A percentile compares a stretch with the other conserved stretches of the same genome.
Conservation (phyloP, 805 yeast genomes). For the Metschnikowia borealis region DNA sequence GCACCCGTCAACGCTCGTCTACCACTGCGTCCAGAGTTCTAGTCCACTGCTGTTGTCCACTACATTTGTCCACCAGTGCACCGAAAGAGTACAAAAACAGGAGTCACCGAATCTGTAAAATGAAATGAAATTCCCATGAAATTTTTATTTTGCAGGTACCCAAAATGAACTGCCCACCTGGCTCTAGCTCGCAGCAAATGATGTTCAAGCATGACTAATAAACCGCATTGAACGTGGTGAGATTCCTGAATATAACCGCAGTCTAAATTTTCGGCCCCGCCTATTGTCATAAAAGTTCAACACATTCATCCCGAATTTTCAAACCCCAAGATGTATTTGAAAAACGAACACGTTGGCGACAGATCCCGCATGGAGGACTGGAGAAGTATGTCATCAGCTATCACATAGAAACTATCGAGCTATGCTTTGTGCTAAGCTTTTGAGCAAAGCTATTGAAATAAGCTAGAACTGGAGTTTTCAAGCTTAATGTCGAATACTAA, state of each 20-base stretch:
- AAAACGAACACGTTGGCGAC: constrained; percentile 82
- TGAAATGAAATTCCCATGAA: too few relatives aligned
- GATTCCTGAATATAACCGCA: not conserved
- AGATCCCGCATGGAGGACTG: constrained; percentile 59
- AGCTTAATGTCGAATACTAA: constrained; percentile 6
- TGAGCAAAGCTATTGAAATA: too few relatives aligned
- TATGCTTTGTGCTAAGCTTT: too few relatives aligned
- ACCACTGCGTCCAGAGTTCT: too few relatives aligned
- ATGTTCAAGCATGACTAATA: constrained; percentile 1
- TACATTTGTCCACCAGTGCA: too few relatives aligned
- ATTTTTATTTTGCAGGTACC: too few relatives aligned
- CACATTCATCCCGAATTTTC: not conserved
- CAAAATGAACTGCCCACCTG: not conserved
- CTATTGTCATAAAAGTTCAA: not conserved
- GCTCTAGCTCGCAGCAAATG: not conserved
- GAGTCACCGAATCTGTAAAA: too few relatives aligned
- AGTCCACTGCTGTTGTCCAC: too few relatives aligned
- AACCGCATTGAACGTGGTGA: not conserved
- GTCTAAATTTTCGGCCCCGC: constrained; percentile 1
- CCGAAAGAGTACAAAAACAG: too few relatives aligned
- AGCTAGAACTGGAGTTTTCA: not conserved
- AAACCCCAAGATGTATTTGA: constrained; percentile 62
- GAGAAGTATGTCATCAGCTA: constrained; percentile 38
- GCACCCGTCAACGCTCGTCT: not conserved
- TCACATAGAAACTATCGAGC: too few relatives aligned